Base-by-base conservation (phyloP, 1,284 basidiomycete species). In the Cronartium quercuum region DNA sequence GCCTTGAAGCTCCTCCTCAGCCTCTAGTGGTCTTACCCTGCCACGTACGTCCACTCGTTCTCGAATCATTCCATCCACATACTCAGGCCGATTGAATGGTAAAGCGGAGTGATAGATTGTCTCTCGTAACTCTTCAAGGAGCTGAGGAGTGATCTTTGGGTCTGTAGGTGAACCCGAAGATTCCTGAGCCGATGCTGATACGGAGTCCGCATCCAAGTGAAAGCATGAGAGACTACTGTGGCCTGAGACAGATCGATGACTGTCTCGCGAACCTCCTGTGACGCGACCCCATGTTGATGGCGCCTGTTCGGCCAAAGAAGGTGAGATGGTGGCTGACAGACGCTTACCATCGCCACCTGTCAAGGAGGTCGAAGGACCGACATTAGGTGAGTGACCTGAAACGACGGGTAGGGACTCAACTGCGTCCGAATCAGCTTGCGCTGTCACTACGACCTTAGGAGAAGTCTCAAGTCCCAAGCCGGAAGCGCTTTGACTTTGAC, bases 41-140 rank as follows among this genome's bases (percentile, higher is more conserved):
- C 95, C 95, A 29, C 85, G 84, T 3, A 89, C 88, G 21, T 89
- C 88, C 24, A 98, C 88, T 12, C 95, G 87, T 82, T 98, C 94
- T 41, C 94, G 87, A 76, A 98, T 91, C 86, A 90, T 90, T 68
- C 85, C 83, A 73, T 79, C 76, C 38, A 84, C 83, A 68, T 76
- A 80, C 0, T 71, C 66, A 6, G 79, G 79, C 34, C 78, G 76
- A 29, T 76, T 76, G 68, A 77, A 74, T 35, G 79, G 79, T 47
- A 77, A 69, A 6, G 75, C 71, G 24, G 77, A 75, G 6, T 78
- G 74, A 66, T 79, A 79, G 61, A 79, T 79, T n/a, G 79, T 79
- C 61, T 77, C 73, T 24, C 78, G 74, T 15, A 79, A 70, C 42
- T 78, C 66, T 15, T 51, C 63, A 6, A 70, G 57, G 12, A 63